Evolutionary conservation across 139 green algal species (phyloP), one percentile per base, ranked within the genome.

Genomic region (Chlorella ohadii): DNA sequence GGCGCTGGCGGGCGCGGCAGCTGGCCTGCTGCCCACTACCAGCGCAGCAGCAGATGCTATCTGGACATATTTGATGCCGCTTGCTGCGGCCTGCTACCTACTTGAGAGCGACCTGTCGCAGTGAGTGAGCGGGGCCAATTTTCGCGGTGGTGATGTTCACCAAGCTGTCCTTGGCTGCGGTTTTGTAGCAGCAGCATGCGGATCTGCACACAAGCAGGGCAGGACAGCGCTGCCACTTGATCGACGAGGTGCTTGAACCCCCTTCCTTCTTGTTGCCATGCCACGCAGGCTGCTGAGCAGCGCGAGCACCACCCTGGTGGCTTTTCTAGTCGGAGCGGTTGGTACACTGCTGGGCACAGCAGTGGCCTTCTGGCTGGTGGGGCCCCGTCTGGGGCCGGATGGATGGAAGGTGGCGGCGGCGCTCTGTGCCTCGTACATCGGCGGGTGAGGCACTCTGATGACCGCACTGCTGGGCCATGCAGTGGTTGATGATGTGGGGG

Each of bases 381-480:
- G 77, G 7, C n/a, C 51, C 9, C 39, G 56, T 15, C 72, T 96
- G 56, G 92, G 91, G 0, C 28, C 82, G 0, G 81, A 89, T 31
- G 92, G 92, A 7, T 86, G 65, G 28, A 91, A 95, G 85, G 83
- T 88, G 13, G 92, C 91, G 15, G 85, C 91, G 4, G 92, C 88
- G 15, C 87, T 98, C 63, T 94, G 91, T 65, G 93, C 94, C 41
- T 92, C 72, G 66, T 98, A 98, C 82, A 91, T 98, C 41, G 95
- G 95, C 22, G 74, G 51, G 68, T 75, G 36, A 75, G 68, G 44
- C 9, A 6, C 44, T n/a, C n/a, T n/a, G n/a, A n/a, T n/a, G n/a
- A n/a, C n/a, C n/a, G n/a, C n/a, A n/a, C n/a, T n/a, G n/a, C n/a
- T n/a, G n/a, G n/a, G n/a, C 12, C 28, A 19, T 70, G 64, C 33